Base-by-base conservation (phyloP, 31 red algal species). In the Asparagopsis taxiformis region DNA sequence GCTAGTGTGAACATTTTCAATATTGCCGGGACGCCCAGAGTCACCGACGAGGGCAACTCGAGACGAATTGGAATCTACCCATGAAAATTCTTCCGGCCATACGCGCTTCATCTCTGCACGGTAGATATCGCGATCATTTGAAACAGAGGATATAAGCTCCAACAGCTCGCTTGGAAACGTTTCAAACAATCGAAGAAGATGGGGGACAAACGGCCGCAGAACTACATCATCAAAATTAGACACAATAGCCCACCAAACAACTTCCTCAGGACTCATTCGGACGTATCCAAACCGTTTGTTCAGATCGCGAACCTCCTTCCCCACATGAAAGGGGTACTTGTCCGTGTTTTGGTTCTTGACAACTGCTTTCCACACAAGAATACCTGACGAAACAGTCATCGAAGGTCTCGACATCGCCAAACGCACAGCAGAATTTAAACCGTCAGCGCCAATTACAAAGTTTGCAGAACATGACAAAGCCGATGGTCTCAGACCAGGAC, bases 371-470 rank as follows among this genome's bases (percentile, higher is more conserved):
- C 81, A 85, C 20, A 72, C 46, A 29, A 60, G 59, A 3, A 53
- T 33, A 3, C 81, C 81, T 13, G 81, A 85, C 7, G 61, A 48
- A 21, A 67, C 61, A 17, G 81, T 75, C 61, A 75, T 74, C 10
- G 68, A 60, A 15, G 81, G 60, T 16, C 81, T 43, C 31, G 81
- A 65, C 70, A 85, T 69, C 21, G 55, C 72, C 41, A 54, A 61
- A 9, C 81, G 59, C 4, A 85, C 69, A 16, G 69, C 60, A 39
- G 81, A 85, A 64, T 75, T 85, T 8, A 60, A 19, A 24, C 81
- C 81, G 41, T 85, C 81, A 3, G 81, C 81, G 23, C 81, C 81
- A 60, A 85, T 62, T 5, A 85, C 81, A 30, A 85, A 85, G 22
- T 59, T 53, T 23, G 79, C 46, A 25, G 63, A 63, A 19, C 41